Evolutionary conservation across 495 filamentous ascomycete species (phyloP).

Genomic region (Elasticomyces elasticus): DNA sequence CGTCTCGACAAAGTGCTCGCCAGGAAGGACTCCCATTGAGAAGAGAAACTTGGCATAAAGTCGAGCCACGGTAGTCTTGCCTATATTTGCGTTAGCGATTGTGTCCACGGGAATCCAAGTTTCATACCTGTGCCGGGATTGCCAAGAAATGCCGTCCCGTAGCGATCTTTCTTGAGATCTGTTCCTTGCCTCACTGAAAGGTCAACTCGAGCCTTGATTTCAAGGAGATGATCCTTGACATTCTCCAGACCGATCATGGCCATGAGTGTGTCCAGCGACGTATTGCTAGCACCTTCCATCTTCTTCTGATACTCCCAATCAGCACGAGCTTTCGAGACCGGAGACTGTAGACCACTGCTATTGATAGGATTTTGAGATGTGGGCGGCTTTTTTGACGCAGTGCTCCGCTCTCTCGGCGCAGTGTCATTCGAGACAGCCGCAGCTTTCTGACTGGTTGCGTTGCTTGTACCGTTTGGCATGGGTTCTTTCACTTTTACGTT

Average conservation of each 20-base stretch:
- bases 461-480: neutral
- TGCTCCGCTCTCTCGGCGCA: too few relatives aligned
- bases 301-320: conserved; percentile 53
- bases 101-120: too few relatives aligned
- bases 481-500: neutral
- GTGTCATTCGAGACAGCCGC: too few relatives aligned
- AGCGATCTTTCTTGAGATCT: conserved; percentile 49
- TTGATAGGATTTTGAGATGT: neutral
- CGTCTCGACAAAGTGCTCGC: conserved; percentile 49
- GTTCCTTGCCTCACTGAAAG: conserved; percentile 45
- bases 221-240: conserved; percentile 55
- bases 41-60: conserved; percentile 61
- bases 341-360: too few relatives aligned
- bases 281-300: conserved; percentile 40
- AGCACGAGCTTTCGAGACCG: conserved; percentile 21
- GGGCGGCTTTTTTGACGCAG: neutral
- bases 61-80: conserved; percentile 75
- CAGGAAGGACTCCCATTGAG: conserved; percentile 44
- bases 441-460: too few relatives aligned
- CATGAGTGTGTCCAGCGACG: conserved; percentile 55
- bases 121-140: conserved; percentile 79
- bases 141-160: conserved; percentile 56
- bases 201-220: conserved; percentile 61
- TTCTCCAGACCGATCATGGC: conserved; percentile 61
- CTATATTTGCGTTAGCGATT: conserved; percentile 33